Base-by-base conservation (phyloP, 2,329 filamentous ascomycete genomes). In the Exophiala dermatitidis region DNA sequence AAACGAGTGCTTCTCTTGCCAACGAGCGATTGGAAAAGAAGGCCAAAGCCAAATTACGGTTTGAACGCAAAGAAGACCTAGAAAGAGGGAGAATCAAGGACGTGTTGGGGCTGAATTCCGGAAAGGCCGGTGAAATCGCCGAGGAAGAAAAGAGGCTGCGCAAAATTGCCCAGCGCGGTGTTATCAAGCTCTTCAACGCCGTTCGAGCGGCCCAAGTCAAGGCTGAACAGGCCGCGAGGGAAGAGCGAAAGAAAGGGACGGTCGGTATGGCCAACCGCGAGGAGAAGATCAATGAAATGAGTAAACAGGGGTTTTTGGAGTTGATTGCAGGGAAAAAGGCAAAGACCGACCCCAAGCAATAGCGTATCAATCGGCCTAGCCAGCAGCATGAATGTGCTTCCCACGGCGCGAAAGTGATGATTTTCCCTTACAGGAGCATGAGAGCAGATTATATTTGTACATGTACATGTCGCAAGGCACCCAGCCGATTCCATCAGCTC, bases 101-200 rank as follows among this genome's bases (percentile, higher is more conserved):
- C 71, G 86, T 97, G 1, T 73, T 97, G 53, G 81, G 83, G 6
- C 71, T 85, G 56, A 75, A 80, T 63, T 72, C 77, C 29, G 71
- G 67, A 3, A 74, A 77, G 59, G 72, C 72, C 3, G 80, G 77
- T 4, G 71, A 72, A 2, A 74, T 81, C 5, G 71, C 77, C 10
- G 88, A 86, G 65, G 80, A 84, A 63, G 91, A 97, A 75, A 85
- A 84, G 72, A 77, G 82, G 59, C 69, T 97, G 65, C 82, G 87
- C 65, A 93, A 95, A 75, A 89, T 88, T 46, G 90, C 90, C 42
- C 89, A 96, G 71, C 80, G 89, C 50, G 91, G 91, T 80, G 93
- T 98, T 38, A 85, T 97, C 28, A 94, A 91, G 75, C 76, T 98
- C 54, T 98, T 98, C 73, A 96, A 97, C 69, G 93, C 93, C 0